Conservation (phyloP, 345 rosid species). For the Lepidium africanum region DNA sequence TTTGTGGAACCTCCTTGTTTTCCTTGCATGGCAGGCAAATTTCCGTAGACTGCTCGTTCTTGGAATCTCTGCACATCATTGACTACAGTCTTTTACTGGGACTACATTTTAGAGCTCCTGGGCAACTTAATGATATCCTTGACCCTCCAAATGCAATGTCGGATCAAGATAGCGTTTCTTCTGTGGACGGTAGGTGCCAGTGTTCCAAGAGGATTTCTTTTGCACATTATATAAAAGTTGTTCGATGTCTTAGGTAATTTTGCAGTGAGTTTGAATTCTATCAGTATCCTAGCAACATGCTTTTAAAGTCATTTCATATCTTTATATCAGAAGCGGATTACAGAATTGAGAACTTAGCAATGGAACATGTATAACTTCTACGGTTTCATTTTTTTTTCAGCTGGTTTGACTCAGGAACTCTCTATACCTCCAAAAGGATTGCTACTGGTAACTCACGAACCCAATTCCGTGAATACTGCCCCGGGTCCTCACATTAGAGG, state of each 20-base stretch:
- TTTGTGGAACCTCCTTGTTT: neutral
- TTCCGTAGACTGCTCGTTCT: constrained; percentile 54
- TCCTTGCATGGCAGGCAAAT: constrained; percentile 52
- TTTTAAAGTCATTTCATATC: neutral
- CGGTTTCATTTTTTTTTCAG: constrained; percentile 16
- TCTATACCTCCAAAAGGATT: constrained; percentile 60
- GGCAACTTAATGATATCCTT: constrained; percentile 51
- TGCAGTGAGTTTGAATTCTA: neutral
- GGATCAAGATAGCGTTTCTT: constrained; percentile 33
- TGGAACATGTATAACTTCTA: neutral
- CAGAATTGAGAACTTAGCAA: neutral
- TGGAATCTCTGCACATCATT: constrained; percentile 76
- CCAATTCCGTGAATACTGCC: constrained; percentile 48
- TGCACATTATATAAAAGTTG: neutral
- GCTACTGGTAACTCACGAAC: constrained; percentile 70
- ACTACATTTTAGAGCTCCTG: constrained; percentile 81
- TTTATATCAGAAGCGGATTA: neutral
- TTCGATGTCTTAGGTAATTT: neutral
- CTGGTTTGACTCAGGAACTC: constrained; percentile 36
- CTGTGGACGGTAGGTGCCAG: constrained; percentile 43
- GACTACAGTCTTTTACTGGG: constrained; percentile 89
- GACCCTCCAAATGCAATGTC: constrained; percentile 42
- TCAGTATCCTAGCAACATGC: neutral
- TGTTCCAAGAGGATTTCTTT: neutral
- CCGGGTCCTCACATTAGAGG: constrained; percentile 93